These are phyloP conservation scores for Tricholoma matsutake DNA, from an alignment of 768 basidiomycete species.

Conservation along the genomic window DNA sequence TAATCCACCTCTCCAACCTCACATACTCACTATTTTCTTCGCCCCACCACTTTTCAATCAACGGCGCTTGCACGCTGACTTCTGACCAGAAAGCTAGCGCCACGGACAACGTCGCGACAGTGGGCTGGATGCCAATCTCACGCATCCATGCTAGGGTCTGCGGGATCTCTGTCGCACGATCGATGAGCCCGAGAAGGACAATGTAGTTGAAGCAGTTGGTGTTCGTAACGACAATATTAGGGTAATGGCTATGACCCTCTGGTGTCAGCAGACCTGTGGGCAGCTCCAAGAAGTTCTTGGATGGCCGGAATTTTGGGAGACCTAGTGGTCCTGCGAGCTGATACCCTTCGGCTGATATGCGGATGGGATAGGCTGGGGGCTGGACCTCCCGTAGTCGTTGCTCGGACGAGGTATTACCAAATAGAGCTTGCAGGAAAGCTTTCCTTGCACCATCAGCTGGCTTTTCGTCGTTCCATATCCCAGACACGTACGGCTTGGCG, in stretches of 20 bases:
- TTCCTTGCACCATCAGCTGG: slow-evolving; percentile 48
- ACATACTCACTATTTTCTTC: slow-evolving; percentile 39
- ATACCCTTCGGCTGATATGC: slow-evolving; percentile 23
- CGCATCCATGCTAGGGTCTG: slow-evolving; percentile 74
- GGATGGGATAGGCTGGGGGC: slow-evolving; percentile 27
- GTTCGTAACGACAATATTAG: slow-evolving; percentile 42
- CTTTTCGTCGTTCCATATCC: slow-evolving; percentile 43
- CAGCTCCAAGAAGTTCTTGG: slow-evolving; percentile 19
- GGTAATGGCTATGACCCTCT: slow-evolving; percentile 17
- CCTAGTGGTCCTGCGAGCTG: slow-evolving; percentile 9
- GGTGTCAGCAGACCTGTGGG: slow-evolving; percentile 24
- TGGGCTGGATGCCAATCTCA: slow-evolving; percentile 49
- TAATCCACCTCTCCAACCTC: slow-evolving; percentile 49
- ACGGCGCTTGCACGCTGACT: slow-evolving; percentile 56
- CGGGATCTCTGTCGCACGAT: slow-evolving; percentile 58
- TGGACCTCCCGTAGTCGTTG: slow-evolving; percentile 4
- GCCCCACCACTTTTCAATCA: slow-evolving; percentile 47
- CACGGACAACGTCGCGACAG: slow-evolving; percentile 51
- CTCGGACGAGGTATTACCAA: slow-evolving; percentile 42
- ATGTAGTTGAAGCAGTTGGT: slow-evolving; percentile 56
- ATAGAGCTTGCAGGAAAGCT: slow-evolving; percentile 52
- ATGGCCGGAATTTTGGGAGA: slow-evolving; percentile 7
- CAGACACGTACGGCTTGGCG: slow-evolving; percentile 28
- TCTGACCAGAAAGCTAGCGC: slow-evolving; percentile 73
- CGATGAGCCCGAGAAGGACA: slow-evolving; percentile 52